Percentiles rank a stretch among this genome's conserved stretches.
Conservation (phyloP, 192 early-diverging fungal genomes). For the Jimgerdemannia lactiflua region DNA sequence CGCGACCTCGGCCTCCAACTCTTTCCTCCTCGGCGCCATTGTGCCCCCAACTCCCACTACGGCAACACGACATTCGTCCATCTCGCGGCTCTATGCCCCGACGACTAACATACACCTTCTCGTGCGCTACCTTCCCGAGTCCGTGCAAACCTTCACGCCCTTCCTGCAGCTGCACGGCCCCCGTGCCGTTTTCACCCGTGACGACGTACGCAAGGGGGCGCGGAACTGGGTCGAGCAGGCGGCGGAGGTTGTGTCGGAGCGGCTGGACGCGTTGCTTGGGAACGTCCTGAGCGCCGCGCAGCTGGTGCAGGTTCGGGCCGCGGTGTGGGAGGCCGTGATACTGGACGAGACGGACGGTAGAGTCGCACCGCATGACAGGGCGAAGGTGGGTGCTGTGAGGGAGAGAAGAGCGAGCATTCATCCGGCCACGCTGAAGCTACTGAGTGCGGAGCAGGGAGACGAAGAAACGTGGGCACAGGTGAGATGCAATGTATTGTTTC, state of each 20-base stretch:
- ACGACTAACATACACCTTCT: constrained; percentile 54
- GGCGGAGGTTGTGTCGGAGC: constrained; percentile 17
- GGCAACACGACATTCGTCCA: constrained; percentile 6
- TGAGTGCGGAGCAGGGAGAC: background rate
- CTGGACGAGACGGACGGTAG: constrained; percentile 28
- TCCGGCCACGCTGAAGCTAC: background rate
- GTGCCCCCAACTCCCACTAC: constrained; percentile 7
- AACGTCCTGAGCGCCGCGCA: constrained; percentile 23
- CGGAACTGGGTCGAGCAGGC: constrained; percentile 35
- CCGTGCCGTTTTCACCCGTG: constrained; percentile 27
- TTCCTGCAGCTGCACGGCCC: constrained; percentile 19
- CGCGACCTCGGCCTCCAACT: background rate
- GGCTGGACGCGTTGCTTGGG: constrained; percentile 23
- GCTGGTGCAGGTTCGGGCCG: constrained; percentile 32
- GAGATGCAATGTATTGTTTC: background rate
- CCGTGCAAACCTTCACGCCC: constrained; percentile 51
- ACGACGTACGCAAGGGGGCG: constrained; percentile 20
- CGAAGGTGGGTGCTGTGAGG: background rate
- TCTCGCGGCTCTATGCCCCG: constrained; percentile 48
- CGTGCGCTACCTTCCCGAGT: constrained; percentile 52
- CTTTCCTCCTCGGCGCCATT: constrained; percentile 16
- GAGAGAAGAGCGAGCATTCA: background rate
- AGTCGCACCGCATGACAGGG: background rate
- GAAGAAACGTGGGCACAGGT: background rate
- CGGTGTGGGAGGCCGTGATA: constrained; percentile 32